Conservation (phyloP, 2,329 filamentous ascomycete species). For the Microcyclosporella mali region DNA sequence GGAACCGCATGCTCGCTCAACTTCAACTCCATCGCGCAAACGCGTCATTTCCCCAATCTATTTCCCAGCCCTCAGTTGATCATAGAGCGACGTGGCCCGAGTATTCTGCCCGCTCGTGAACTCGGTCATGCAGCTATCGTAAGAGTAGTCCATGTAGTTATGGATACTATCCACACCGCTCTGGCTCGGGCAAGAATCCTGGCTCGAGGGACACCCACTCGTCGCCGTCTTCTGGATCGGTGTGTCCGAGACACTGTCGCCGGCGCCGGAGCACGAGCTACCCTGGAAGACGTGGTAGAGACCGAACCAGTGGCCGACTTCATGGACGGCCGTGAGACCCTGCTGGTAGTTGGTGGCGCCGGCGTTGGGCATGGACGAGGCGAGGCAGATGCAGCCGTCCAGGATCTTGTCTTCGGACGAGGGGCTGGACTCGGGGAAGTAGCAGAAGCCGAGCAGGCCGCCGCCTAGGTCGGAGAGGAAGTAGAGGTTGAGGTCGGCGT, state of each 20-base stretch:
- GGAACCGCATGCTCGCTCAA: too few relatives aligned
- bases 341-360: conserved; percentile 40
- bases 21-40: too few relatives aligned
- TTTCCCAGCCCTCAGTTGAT: conserved; percentile 13
- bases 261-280: conserved; percentile 34
- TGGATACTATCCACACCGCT: conserved; percentile 42
- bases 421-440: conserved; percentile 27
- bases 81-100: conserved; percentile 11
- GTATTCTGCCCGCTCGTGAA: conserved; percentile 14
- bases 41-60: conserved; percentile 1
- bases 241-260: conserved; percentile 40
- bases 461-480: conserved; percentile 47
- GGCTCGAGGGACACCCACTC: conserved; percentile 44
- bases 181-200: conserved; percentile 41
- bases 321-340: conserved; percentile 39
- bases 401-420: conserved; percentile 37
- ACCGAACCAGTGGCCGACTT: conserved; percentile 34
- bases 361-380: conserved; percentile 48
- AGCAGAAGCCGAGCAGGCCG: conserved; percentile 21
- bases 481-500: conserved; percentile 50
- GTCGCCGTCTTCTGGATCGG: conserved; percentile 36
- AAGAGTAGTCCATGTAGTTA: conserved; percentile 45
- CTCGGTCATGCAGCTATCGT: conserved; percentile 16
- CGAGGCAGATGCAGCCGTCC: conserved; percentile 51
- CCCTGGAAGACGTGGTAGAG: conserved; percentile 41